Percentiles rank a stretch among this genome's conserved stretches.
Evolutionary conservation across 352 stramenopile genomes (phyloP).

Genomic region (Hyaloperonospora brassicae): DNA sequence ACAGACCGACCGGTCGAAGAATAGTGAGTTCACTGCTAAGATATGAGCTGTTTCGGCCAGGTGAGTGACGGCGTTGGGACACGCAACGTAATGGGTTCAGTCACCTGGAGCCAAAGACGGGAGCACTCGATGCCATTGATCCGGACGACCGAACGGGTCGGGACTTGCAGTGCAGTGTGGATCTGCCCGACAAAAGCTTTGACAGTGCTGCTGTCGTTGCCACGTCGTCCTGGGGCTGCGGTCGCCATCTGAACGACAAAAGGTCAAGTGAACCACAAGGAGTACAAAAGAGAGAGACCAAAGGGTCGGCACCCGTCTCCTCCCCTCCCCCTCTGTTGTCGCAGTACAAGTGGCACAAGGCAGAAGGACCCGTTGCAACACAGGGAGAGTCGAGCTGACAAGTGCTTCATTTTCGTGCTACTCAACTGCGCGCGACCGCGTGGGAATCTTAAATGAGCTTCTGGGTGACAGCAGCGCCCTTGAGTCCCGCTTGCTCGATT

Average conservation of each 20-base stretch:
- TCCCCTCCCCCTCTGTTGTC: too few species aligned
- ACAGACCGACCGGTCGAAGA: neutral
- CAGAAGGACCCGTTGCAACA: too few species aligned
- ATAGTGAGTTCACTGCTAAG: neutral
- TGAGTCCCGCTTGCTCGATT: slow-evolving; percentile 87
- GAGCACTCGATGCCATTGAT: slow-evolving; percentile 56
- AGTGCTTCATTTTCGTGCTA: neutral
- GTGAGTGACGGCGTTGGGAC: too few species aligned
- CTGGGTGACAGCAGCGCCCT: slow-evolving; percentile 87
- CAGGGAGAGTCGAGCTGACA: neutral
- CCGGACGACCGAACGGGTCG: slow-evolving; percentile 31
- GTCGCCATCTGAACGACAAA: neutral
- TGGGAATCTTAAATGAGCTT: slow-evolving; percentile 72
- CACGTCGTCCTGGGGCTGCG: slow-evolving; percentile 3
- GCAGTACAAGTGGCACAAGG: too few species aligned
- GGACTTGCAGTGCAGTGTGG: slow-evolving; percentile 30
- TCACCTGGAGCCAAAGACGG: slow-evolving; percentile 73
- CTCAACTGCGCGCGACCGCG: neutral
- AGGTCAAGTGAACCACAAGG: neutral
- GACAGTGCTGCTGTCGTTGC: slow-evolving; percentile 21
- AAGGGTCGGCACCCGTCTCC: too few species aligned
- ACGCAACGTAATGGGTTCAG: neutral
- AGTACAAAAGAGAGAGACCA: neutral
- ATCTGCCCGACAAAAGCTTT: slow-evolving; percentile 63
- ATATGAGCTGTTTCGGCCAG: too few species aligned